These are phyloP conservation scores for Clitopilus hobsonii DNA, from an alignment of 768 basidiomycete species.

Conservation along the genomic window DNA sequence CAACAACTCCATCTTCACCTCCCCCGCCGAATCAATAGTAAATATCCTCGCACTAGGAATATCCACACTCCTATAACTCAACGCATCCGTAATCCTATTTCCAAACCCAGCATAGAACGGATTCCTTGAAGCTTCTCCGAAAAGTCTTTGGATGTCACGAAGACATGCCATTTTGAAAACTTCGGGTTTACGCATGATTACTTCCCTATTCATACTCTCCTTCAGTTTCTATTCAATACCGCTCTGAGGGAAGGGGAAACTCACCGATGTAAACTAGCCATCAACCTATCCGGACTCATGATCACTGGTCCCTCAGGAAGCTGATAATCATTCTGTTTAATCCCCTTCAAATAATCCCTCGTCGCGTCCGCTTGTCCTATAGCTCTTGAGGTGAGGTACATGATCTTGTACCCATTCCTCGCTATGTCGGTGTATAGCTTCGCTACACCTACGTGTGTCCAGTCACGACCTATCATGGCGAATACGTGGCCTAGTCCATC, in stretches of 20 bases:
- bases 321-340: slow-evolving; percentile 94
- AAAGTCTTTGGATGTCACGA: slow-evolving; percentile 88
- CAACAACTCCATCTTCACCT: slow-evolving; percentile 96
- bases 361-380: slow-evolving; percentile 99
- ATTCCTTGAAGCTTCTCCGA: slow-evolving; percentile 63
- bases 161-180: slow-evolving; percentile 99
- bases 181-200: slow-evolving; percentile 98
- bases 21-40: slow-evolving; percentile 91
- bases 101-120: slow-evolving; percentile 98
- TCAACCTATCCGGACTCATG: slow-evolving; percentile 95
- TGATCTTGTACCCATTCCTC: slow-evolving; percentile 95
- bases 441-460: slow-evolving; percentile 96
- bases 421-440: slow-evolving; percentile 95
- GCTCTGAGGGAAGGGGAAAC: no score
- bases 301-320: slow-evolving; percentile 98
- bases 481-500: slow-evolving; percentile 96
- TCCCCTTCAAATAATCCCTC: slow-evolving; percentile 87
- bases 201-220: slow-evolving; percentile 57
- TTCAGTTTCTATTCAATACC: not conserved
- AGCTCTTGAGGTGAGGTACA: slow-evolving; percentile 95
- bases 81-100: slow-evolving; percentile 95
- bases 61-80: slow-evolving; percentile 96
- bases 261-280: slow-evolving; percentile 91
- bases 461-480: slow-evolving; percentile 96
- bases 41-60: slow-evolving; percentile 93